These are phyloP conservation scores for Hypoxylon sp. DNA, from an alignment of 2,329 filamentous ascomycete species.

Conservation along the genomic window DNA sequence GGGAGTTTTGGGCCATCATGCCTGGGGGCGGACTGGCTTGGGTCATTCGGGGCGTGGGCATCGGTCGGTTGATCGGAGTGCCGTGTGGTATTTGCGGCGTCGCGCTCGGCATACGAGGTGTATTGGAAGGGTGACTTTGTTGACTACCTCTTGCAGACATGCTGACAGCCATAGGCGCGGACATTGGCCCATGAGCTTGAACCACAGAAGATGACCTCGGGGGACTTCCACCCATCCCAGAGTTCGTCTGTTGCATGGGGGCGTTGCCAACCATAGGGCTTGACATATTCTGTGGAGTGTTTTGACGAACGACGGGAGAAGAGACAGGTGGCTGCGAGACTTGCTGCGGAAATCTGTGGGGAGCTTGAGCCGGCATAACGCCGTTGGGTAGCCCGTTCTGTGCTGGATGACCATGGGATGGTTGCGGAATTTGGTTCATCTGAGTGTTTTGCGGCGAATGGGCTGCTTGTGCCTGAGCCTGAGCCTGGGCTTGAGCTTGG, in stretches of 20 bases:
- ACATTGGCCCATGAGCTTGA: slow-evolving; percentile 70
- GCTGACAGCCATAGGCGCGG: slow-evolving; percentile 71
- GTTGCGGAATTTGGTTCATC: slow-evolving; percentile 56
- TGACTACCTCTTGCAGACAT: slow-evolving; percentile 77
- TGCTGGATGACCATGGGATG: slow-evolving; percentile 62
- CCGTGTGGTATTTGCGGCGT: slow-evolving; percentile 74
- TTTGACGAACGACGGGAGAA: slow-evolving; percentile 76
- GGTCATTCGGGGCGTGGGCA: slow-evolving; percentile 72
- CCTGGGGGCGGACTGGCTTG: slow-evolving; percentile 74
- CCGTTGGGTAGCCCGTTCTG: slow-evolving; percentile 62
- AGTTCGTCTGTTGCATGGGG: slow-evolving; percentile 76
- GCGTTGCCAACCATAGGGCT: slow-evolving; percentile 75
- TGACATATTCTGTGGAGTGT: slow-evolving; percentile 75
- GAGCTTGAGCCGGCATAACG: slow-evolving; percentile 60
- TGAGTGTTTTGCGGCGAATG: slow-evolving; percentile 53
- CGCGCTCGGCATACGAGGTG: slow-evolving; percentile 72
- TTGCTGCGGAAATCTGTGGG: slow-evolving; percentile 67
- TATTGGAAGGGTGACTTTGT: slow-evolving; percentile 75
- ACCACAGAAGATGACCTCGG: slow-evolving; percentile 76
- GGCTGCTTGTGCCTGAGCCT: slow-evolving; percentile 53
- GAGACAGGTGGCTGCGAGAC: slow-evolving; percentile 75
- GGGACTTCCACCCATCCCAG: slow-evolving; percentile 78
- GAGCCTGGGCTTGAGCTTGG: slow-evolving; percentile 52
- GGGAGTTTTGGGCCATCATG: slow-evolving; percentile 71
- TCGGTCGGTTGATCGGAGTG: slow-evolving; percentile 70